Evolutionary conservation across 2,329 filamentous ascomycete genomes (phyloP), one percentile per base, ranked within the genome.

Genomic region (Pseudogymnoascus sp.): DNA sequence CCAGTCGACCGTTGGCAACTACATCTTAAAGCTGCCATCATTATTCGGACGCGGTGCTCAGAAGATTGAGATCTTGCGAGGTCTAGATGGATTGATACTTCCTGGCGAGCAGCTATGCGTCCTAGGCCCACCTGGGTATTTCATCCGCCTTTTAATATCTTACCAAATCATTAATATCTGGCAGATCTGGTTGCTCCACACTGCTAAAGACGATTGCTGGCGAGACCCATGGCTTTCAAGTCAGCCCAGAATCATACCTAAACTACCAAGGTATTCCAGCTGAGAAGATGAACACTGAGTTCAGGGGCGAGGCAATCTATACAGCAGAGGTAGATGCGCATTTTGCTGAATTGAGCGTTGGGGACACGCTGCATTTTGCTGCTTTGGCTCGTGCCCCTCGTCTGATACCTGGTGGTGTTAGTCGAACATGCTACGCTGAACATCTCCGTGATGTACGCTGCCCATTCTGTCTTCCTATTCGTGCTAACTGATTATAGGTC

Each of bases 281-380:
- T 15, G n/a, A 89, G 70, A 83, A 90, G 71, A 93, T 94, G 88
- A 84, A 89, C 75, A 84, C 83, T 9, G 79, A 83, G 65, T 92
- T 93, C 76, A 86, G 89, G 29, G 90, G 90, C 66, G 90, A 95
- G 75, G 89, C 89, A 65, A 92, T 94, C 72, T 94, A 94, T 75
- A 92, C 89, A 0, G 89, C 89, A 63, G 90, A 94, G 73, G 87
- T 90, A 36, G 91, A 95, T 71, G 87, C 89, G 4, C 89, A 92
- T 74, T 92, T 92, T 70, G 88, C 89, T 10, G 83, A 87, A 75
- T 75, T 94, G 68, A 86, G 83, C 1, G 89, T 93, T 45, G 88
- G 88, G 60, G 87, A 93, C 69, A 94, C 90, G 1, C 79, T 93
- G 55, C 87, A 84, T 61, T 93, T 93, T 65, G 89, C 89, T 15